Conservation (phyloP, 352 stramenopile genomes). For the Globisporangium heterothallicum region DNA sequence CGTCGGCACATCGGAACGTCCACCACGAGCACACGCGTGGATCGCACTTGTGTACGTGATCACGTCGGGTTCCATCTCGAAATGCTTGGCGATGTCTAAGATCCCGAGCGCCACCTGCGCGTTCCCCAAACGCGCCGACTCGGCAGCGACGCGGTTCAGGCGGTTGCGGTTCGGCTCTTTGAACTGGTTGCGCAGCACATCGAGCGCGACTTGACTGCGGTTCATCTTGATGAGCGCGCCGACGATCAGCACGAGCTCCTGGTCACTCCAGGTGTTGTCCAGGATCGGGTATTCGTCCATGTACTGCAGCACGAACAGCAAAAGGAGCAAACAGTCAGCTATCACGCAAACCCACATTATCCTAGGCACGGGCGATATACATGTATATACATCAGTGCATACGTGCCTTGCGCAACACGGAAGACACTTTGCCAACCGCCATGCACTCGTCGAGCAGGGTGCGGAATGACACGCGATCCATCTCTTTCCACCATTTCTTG, state of each 20-base stretch:
- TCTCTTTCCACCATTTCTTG: constrained; percentile 41
- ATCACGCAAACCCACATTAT: constrained; percentile 2
- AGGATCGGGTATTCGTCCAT: constrained; percentile 66
- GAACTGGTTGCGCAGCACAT: constrained; percentile 62
- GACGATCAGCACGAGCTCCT: constrained; percentile 75
- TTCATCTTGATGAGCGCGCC: constrained; percentile 73
- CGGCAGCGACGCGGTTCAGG: constrained; percentile 63
- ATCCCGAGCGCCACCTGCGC: constrained; percentile 57
- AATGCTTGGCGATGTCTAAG: constrained; percentile 65
- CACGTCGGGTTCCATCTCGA: constrained; percentile 55
- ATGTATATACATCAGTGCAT: background rate
- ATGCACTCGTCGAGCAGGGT: constrained; percentile 58
- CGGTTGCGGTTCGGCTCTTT: constrained; percentile 34
- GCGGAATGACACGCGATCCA: constrained; percentile 59
- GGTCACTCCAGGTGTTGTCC: constrained; percentile 53
- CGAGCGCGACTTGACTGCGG: constrained; percentile 44
- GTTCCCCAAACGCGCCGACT: constrained; percentile 64
- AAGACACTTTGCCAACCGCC: constrained; percentile 41
- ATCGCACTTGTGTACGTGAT: constrained; percentile 80
- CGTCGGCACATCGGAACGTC: constrained; percentile 35
- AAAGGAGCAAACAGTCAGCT: background rate
- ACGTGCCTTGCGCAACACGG: constrained; percentile 40
- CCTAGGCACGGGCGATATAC: too few relatives aligned
- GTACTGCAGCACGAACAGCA: constrained; percentile 23
- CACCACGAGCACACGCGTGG: constrained; percentile 64